Conservation (phyloP, 2,329 filamentous ascomycete genomes). For the Xylaria sp. region DNA sequence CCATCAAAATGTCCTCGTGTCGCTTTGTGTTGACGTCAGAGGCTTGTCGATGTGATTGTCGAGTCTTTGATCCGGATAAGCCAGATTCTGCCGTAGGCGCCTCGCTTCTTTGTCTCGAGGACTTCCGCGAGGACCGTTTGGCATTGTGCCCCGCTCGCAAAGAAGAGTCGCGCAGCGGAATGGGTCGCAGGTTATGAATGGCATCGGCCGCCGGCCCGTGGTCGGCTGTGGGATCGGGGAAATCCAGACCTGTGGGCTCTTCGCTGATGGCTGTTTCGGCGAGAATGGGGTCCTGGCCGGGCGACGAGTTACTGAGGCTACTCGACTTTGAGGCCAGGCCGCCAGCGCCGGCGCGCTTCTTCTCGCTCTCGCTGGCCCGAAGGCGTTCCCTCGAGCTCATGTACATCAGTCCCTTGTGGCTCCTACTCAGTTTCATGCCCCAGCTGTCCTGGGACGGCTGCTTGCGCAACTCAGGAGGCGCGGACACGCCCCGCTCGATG, state of each 20-base stretch:
- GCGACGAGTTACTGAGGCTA: slow-evolving; percentile 51
- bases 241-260: slow-evolving; percentile 55
- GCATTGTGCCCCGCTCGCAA: slow-evolving; percentile 64
- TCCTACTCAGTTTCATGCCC: slow-evolving; percentile 66
- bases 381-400: slow-evolving; percentile 78
- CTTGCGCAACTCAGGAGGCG: slow-evolving; percentile 61
- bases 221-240: slow-evolving; percentile 35
- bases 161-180: slow-evolving; percentile 76
- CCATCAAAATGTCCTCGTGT: slow-evolving; percentile 46
- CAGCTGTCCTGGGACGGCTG: slow-evolving; percentile 71
- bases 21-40: slow-evolving; percentile 42
- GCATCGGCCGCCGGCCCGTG: slow-evolving; percentile 42
- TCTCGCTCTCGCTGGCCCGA: slow-evolving; percentile 70
- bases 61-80: slow-evolving; percentile 41
- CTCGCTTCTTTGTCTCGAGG: slow-evolving; percentile 62
- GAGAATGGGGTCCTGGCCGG: slow-evolving; percentile 61
- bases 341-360: slow-evolving; percentile 64
- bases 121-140: slow-evolving; percentile 64
- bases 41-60: slow-evolving; percentile 42
- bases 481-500: slow-evolving; percentile 66
- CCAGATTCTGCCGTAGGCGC: slow-evolving; percentile 52
- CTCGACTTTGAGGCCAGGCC: slow-evolving; percentile 55
- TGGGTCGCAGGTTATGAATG: slow-evolving; percentile 51
- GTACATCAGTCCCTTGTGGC: slow-evolving; percentile 72
- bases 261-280: slow-evolving; percentile 67